These are phyloP conservation scores for Saturnispora diversa DNA, from an alignment of 805 yeast species.

Conservation along the genomic window DNA sequence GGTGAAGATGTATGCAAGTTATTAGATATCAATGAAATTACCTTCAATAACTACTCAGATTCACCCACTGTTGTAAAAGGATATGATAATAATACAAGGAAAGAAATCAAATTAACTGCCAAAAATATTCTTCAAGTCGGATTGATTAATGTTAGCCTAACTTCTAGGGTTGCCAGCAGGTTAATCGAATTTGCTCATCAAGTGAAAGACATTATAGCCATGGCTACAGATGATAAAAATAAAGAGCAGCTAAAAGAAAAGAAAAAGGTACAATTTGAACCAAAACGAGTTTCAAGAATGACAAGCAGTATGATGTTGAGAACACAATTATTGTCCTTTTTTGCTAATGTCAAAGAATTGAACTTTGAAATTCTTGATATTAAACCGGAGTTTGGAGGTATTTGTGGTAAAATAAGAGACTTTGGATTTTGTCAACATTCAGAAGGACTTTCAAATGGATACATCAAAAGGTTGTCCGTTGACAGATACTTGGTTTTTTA, in stretches of 20 bases:
- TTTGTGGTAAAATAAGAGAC: conserved; percentile 18
- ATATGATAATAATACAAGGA: conserved; percentile 21
- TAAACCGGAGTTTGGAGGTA: conserved; percentile 29
- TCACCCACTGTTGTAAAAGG: conserved; percentile 15
- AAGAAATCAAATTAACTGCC: conserved; percentile 8
- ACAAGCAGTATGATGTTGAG: conserved; percentile 22
- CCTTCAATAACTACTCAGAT: background rate
- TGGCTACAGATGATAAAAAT: background rate
- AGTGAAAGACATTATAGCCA: background rate
- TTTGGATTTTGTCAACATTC: conserved; percentile 16
- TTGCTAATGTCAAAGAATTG: conserved; percentile 15
- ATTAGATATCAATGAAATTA: conserved; percentile 20
- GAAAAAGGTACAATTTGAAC: conserved; percentile 7
- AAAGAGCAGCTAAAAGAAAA: background rate
- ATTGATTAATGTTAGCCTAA: conserved; percentile 7
- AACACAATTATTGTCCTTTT: conserved; percentile 14
- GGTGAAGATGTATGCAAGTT: background rate
- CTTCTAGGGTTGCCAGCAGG: background rate
- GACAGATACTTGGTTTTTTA: conserved; percentile 1
- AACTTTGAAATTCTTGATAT: conserved; percentile 17
- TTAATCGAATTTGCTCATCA: background rate
- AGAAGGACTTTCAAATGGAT: conserved; percentile 11
- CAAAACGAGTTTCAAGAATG: conserved; percentile 19
- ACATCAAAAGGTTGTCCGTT: background rate
- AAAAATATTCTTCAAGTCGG: conserved; percentile 11